phyloP scores from a whole-genome alignment of 148 eudicot genomes.

The Cornus florida region DNA sequence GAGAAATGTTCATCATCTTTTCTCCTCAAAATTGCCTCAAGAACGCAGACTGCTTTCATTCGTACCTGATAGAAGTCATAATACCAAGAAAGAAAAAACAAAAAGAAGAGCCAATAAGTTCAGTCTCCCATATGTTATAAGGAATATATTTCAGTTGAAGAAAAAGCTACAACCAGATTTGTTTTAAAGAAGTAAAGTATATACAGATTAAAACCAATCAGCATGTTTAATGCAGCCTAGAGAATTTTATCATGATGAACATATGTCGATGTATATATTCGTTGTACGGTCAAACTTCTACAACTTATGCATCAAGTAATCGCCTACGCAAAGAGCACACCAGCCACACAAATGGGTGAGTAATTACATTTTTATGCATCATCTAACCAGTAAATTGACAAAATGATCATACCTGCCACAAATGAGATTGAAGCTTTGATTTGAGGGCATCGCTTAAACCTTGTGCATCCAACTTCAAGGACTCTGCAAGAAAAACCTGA shows the following conservation, averaged over 20 bases:
- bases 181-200: not conserved
- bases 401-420: conserved; percentile 79
- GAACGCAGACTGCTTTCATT: conserved; percentile 85
- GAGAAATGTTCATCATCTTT: conserved; percentile 63
- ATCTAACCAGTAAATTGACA: conserved; percentile 6
- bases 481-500: conserved; percentile 77
- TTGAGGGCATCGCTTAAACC: conserved; percentile 77
- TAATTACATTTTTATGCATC: not conserved
- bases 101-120: not conserved
- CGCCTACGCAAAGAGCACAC: not conserved
- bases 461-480: conserved; percentile 79
- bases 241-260: not conserved
- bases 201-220: not conserved
- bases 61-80: conserved; percentile 66
- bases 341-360: not conserved
- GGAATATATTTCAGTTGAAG: not conserved
- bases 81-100: not conserved
- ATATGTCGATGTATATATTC: too few relatives aligned
- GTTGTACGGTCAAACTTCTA: too few relatives aligned
- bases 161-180: not conserved
- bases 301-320: not conserved
- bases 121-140: too few relatives aligned
- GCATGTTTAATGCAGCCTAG: not conserved
- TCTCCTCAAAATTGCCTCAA: conserved; percentile 89
- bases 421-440: conserved; percentile 73